phyloP scores from a whole-genome alignment of 2,329 filamentous ascomycete species.

The Annulohypoxylon truncatum region DNA sequence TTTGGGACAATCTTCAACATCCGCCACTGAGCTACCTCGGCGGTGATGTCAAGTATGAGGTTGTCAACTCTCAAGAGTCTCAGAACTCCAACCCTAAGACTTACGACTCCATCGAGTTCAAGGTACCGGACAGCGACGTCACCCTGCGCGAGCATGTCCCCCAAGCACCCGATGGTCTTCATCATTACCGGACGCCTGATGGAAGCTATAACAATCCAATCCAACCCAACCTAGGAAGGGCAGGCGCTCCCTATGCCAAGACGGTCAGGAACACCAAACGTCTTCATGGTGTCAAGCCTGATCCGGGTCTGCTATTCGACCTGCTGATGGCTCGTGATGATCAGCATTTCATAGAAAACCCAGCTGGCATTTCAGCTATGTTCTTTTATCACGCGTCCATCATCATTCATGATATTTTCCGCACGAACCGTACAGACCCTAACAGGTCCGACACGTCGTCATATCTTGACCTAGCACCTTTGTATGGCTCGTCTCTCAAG shows the following conservation, averaged over 20 bases:
- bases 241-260: conserved; percentile 75
- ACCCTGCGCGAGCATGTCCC: conserved; percentile 53
- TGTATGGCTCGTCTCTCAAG: conserved; percentile 75
- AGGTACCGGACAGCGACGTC: conserved; percentile 53
- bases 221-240: conserved; percentile 71
- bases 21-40: conserved; percentile 61
- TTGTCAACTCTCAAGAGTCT: conserved; percentile 48
- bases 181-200: conserved; percentile 53
- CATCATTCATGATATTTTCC: conserved; percentile 71
- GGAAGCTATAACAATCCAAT: conserved; percentile 66
- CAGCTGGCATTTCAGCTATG: conserved; percentile 78
- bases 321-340: conserved; percentile 70
- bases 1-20: conserved; percentile 67
- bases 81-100: conserved; percentile 46
- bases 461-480: conserved; percentile 77
- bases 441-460: conserved; percentile 76
- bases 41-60: conserved; percentile 55
- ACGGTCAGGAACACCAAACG: conserved; percentile 69
- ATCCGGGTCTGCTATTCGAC: conserved; percentile 75
- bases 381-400: conserved; percentile 81
- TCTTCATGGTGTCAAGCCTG: conserved; percentile 70
- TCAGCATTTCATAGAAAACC: conserved; percentile 68
- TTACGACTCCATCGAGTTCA: conserved; percentile 55
- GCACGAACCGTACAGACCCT: conserved; percentile 71
- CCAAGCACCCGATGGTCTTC: conserved; percentile 52